Percentiles rank a stretch among this genome's conserved stretches.
phyloP scores from a whole-genome alignment of 495 filamentous ascomycete genomes.

The Talaromyces thailandensis region DNA sequence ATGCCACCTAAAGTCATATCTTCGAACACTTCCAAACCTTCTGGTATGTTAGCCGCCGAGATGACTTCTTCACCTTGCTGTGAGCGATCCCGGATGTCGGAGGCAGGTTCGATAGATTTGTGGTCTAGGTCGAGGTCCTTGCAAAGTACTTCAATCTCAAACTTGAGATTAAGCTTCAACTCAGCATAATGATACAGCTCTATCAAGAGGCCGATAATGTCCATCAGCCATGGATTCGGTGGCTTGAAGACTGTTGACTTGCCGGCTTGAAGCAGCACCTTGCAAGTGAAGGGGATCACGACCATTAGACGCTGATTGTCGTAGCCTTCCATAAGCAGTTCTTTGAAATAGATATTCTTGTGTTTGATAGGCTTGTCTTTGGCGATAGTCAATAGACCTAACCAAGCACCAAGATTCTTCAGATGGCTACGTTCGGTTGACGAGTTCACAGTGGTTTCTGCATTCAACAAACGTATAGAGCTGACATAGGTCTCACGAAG shows the following conservation, averaged over 20 bases:
- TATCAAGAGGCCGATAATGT: conserved; percentile 76
- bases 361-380: conserved; percentile 94
- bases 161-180: conserved; percentile 89
- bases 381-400: conserved; percentile 87
- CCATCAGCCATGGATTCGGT: conserved; percentile 96
- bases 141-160: conserved; percentile 96
- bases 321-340: conserved; percentile 84
- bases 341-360: conserved; percentile 93
- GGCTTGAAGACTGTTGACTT: conserved; percentile 84
- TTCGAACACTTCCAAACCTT: conserved; percentile 68
- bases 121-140: conserved; percentile 83
- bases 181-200: conserved; percentile 91
- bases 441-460: conserved; percentile 71
- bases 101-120: conserved; percentile 75
- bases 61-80: conserved; percentile 49
- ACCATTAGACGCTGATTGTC: conserved; percentile 83
- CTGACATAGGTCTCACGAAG: conserved; percentile 88
- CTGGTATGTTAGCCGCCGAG: conserved; percentile 46
- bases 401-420: conserved; percentile 87
- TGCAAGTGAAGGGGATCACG: conserved; percentile 94
- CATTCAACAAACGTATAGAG: conserved; percentile 76
- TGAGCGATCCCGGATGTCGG: conserved; percentile 65
- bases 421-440: conserved; percentile 75
- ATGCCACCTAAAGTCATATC: conserved; percentile 67
- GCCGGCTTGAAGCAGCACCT: conserved; percentile 76